Percentiles rank a stretch among this genome's conserved stretches.
Evolutionary conservation across 441 rosid species (phyloP).

Genomic region (Arabidopsis lyrata): DNA sequence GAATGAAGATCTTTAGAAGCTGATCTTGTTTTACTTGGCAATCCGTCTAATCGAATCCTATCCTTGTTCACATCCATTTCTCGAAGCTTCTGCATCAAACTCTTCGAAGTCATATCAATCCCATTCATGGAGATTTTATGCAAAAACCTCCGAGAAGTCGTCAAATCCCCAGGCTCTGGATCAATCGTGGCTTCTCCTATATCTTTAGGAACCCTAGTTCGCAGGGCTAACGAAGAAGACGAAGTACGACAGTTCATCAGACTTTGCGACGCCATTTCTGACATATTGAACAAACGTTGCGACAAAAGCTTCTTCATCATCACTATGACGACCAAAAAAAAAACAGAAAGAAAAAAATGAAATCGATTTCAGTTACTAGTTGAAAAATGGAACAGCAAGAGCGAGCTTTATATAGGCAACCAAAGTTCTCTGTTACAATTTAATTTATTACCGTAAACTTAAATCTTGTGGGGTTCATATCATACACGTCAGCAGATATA

Average conservation of each 20-base stretch:
- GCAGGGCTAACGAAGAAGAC: conserved; percentile 48
- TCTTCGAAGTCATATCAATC: conserved; percentile 29
- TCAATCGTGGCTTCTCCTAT: conserved; percentile 46
- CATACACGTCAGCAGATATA: conserved; percentile 39
- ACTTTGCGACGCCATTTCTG: conserved; percentile 58
- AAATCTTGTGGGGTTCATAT: neutral
- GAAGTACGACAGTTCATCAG: conserved; percentile 62
- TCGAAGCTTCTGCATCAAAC: conserved; percentile 54
- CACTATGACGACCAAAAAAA: conserved; percentile 50
- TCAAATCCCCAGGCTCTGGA: conserved; percentile 67
- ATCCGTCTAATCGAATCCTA: conserved; percentile 63
- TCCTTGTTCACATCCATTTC: conserved; percentile 58
- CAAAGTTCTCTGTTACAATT: conserved; percentile 18
- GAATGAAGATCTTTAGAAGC: conserved; percentile 73
- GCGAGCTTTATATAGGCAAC: conserved; percentile 42
- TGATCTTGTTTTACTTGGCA: no score
- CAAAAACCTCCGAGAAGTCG: conserved; percentile 55
- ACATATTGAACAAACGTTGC: conserved; percentile 58
- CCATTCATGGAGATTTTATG: conserved; percentile 47
- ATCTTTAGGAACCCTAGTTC: conserved; percentile 36
- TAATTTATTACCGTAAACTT: no score
- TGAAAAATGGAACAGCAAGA: conserved; percentile 10
- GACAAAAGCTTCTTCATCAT: conserved; percentile 65
- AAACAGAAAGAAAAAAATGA: neutral
- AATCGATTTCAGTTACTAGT: conserved; percentile 3